A percentile compares a stretch with the other conserved stretches of the same genome.
Evolutionary conservation across 257 asterid species (phyloP).

Genomic region (Plantago major): DNA sequence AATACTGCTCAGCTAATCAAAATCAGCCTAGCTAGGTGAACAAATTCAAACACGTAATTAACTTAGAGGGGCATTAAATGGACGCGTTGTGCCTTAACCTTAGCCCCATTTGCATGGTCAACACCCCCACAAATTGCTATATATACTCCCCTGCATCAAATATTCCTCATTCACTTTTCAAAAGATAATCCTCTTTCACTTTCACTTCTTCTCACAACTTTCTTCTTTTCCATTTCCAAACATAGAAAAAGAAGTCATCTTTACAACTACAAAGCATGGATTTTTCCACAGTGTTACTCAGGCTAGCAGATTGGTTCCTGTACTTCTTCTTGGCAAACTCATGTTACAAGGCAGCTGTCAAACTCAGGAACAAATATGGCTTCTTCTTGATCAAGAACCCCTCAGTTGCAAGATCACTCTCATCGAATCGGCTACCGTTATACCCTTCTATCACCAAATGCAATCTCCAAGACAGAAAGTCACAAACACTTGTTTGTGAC

Average conservation of each 20-base stretch:
- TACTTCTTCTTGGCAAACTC: constrained; percentile 65
- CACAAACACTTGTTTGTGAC: constrained; percentile 61
- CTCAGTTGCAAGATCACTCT: not conserved
- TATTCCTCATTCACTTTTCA: not conserved
- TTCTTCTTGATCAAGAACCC: constrained; percentile 29
- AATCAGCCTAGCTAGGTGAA: not conserved
- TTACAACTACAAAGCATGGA: constrained; percentile 37
- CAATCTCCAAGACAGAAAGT: constrained; percentile 20
- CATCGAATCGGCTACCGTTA: constrained; percentile 22
- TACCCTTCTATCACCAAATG: constrained; percentile 45
- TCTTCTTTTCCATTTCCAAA: too few relatives aligned
- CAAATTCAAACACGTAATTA: not conserved
- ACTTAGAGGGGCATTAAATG: constrained; percentile 43
- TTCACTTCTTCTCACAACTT: not conserved
- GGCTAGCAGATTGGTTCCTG: constrained; percentile 48
- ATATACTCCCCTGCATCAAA: constrained; percentile 15
- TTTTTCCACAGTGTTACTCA: constrained; percentile 51
- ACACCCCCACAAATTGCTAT: constrained; percentile 28
- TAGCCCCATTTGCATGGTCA: constrained; percentile 47
- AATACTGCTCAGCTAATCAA: not conserved
- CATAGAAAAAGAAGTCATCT: constrained; percentile 18
- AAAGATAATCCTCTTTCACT: not conserved
- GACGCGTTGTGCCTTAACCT: constrained; percentile 37
- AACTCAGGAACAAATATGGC: constrained; percentile 39
- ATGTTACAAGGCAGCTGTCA: constrained; percentile 50